Evolutionary conservation across 129 eudicot species (phyloP).

Genomic region (Saposhnikovia divaricata): DNA sequence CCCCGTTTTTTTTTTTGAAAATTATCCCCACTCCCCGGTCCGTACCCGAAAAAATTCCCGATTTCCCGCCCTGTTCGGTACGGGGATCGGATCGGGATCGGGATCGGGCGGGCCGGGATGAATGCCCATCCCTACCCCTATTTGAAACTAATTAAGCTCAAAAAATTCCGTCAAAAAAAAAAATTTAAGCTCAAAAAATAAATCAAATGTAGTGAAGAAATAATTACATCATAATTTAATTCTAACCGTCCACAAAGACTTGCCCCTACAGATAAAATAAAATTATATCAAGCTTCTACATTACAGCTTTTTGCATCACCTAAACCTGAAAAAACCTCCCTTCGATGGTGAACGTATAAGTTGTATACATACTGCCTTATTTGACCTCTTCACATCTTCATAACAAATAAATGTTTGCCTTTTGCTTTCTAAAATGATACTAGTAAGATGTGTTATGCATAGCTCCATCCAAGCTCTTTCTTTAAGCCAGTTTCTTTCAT

Average conservation of each 20-base stretch:
- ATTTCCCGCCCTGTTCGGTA: no score
- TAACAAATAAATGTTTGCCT: background rate
- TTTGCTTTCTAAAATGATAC: background rate
- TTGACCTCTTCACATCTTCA: background rate
- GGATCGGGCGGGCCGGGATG: no score
- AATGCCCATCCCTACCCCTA: no score
- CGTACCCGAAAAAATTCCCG: no score
- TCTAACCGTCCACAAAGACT: background rate
- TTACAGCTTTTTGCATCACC: background rate
- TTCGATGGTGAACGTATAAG: background rate
- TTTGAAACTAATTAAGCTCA: no score
- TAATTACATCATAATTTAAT: no score
- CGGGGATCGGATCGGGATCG: no score
- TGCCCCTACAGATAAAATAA: background rate
- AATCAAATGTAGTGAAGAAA: background rate
- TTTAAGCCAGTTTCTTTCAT: slow-evolving; percentile 50
- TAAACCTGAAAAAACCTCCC: background rate
- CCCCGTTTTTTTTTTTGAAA: no score
- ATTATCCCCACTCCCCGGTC: no score
- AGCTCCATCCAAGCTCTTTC: slow-evolving; percentile 86
- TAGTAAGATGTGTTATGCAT: background rate
- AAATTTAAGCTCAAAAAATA: background rate
- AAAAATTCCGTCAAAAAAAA: no score
- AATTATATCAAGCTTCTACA: background rate
- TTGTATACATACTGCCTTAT: background rate